Percentiles rank a stretch among this genome's conserved stretches.
phyloP scores from a whole-genome alignment of 768 basidiomycete species.

The Russula foetens region DNA sequence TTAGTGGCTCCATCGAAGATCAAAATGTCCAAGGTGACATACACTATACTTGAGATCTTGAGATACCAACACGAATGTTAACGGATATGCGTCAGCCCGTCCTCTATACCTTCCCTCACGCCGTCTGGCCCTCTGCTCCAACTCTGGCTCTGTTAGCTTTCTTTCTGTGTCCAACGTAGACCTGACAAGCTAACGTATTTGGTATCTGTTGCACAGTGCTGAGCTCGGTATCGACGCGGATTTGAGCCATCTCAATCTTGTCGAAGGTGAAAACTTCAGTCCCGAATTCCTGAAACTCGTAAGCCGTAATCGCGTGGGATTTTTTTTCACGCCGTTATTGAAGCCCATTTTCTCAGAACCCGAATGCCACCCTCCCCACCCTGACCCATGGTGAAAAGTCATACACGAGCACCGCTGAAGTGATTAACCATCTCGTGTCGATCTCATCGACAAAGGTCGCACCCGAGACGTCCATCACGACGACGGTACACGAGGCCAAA shows the following conservation, averaged over 20 bases:
- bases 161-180: not conserved
- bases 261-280: not conserved
- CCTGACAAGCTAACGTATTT: not conserved
- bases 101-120: not conserved
- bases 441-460: constrained; percentile 32
- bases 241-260: not conserved
- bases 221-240: constrained; percentile 5
- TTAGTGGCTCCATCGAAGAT: too few relatives aligned
- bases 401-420: constrained; percentile 35
- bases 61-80: too few relatives aligned
- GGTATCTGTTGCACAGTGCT: not conserved
- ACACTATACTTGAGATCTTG: too few relatives aligned
- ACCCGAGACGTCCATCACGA: constrained; percentile 31
- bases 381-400: not conserved
- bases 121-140: not conserved
- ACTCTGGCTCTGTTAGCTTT: not conserved
- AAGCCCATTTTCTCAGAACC: constrained; percentile 7
- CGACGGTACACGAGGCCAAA: constrained; percentile 36
- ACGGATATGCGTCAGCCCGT: not conserved
- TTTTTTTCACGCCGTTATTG: not conserved
- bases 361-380: constrained; percentile 8
- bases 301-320: constrained; percentile 16
- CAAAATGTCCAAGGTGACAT: too few relatives aligned
- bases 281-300: constrained; percentile 2
- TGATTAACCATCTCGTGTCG: constrained; percentile 34